These are phyloP conservation scores for Danielozyma ontarioensis DNA, from an alignment of 805 yeast species.

Conservation along the genomic window DNA sequence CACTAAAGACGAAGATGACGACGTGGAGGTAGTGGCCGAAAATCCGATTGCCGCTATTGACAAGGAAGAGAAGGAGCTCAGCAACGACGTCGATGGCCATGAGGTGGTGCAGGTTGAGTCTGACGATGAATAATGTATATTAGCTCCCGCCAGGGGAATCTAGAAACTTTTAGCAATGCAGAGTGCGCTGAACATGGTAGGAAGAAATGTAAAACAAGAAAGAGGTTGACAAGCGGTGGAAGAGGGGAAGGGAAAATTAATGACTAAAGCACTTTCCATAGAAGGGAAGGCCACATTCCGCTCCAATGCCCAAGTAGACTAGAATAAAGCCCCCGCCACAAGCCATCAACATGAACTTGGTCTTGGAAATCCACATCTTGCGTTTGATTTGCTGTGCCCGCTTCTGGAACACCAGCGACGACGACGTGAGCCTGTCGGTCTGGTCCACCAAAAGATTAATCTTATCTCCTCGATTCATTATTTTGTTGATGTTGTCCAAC, in stretches of 20 bases:
- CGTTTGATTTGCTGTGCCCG: slow-evolving; percentile 60
- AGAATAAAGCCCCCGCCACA: slow-evolving; percentile 17
- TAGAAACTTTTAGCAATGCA: neutral
- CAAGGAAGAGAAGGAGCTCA: slow-evolving; percentile 24
- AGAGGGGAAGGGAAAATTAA: slow-evolving; percentile 3
- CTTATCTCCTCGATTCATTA: slow-evolving; percentile 75
- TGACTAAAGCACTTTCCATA: slow-evolving; percentile 36
- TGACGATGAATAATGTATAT: neutral
- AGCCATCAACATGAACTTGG: slow-evolving; percentile 35
- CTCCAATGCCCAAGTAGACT: slow-evolving; percentile 43
- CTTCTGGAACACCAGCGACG: slow-evolving; percentile 65
- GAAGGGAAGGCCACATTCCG: slow-evolving; percentile 51
- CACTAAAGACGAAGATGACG: slow-evolving; percentile 12
- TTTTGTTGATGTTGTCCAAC: slow-evolving; percentile 68
- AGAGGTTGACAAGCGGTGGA: slow-evolving; percentile 1
- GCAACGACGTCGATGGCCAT: slow-evolving; percentile 11
- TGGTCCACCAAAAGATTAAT: slow-evolving; percentile 69
- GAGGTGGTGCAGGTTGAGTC: slow-evolving; percentile 6
- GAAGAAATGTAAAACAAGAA: neutral
- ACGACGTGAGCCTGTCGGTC: slow-evolving; percentile 65
- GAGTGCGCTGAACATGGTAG: neutral
- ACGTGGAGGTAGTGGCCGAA: slow-evolving; percentile 6
- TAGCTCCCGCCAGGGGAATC: slow-evolving; percentile 2
- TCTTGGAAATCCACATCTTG: slow-evolving; percentile 65
- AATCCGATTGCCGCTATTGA: slow-evolving; percentile 30